A percentile compares a stretch with the other conserved stretches of the same genome.
Conservation (phyloP, 345 rosid species). For the Eucalyptus sp. region DNA sequence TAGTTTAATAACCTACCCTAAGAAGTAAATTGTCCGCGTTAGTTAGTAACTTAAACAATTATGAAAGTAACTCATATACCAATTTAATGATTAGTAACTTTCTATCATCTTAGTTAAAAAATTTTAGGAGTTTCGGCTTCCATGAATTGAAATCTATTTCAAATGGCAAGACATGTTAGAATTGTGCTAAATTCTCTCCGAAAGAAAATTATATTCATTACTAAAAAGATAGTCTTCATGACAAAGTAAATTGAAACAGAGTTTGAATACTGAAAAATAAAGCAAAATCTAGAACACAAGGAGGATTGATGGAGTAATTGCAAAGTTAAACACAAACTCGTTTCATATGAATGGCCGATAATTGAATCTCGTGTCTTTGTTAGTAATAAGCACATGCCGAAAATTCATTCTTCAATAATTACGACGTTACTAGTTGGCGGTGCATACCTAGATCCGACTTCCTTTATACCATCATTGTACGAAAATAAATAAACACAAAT, state of each 20-base stretch:
- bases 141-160: not conserved
- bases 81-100: not conserved
- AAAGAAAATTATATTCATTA: no score
- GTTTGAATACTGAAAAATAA: no score
- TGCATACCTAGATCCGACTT: no score
- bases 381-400: rapidly evolving
- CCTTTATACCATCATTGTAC: no score
- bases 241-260: no score
- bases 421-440: rapidly evolving
- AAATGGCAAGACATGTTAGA: not conserved
- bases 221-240: no score
- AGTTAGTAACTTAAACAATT: not conserved
- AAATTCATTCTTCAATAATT: no score
- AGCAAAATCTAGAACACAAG: no score
- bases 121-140: rapidly evolving
- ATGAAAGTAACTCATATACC: not conserved
- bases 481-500: no score
- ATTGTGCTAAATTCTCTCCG: not conserved
- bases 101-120: not conserved
- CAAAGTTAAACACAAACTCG: no score
- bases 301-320: no score
- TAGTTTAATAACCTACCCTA: not conserved
- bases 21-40: not conserved
- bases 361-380: no score
- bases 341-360: rapidly evolving